Evolutionary conservation across 2,329 filamentous ascomycete genomes (phyloP).

Genomic region (Colletotrichum australisinense): DNA sequence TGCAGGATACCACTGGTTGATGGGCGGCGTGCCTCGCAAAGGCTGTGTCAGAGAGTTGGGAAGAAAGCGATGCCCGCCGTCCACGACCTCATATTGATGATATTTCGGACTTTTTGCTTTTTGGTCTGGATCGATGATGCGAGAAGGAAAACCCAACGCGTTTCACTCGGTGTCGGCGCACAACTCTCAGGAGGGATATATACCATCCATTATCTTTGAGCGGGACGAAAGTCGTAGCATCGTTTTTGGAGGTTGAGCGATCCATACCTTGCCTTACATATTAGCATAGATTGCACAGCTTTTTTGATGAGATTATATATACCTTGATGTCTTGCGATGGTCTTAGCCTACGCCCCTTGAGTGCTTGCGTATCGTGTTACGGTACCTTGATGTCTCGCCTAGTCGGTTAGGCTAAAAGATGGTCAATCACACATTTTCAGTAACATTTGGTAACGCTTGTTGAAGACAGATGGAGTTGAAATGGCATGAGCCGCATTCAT

Average conservation of each 20-base stretch:
- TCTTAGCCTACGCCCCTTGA: not conserved
- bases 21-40: slow-evolving; percentile 2
- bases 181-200: not conserved
- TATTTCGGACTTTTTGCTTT: slow-evolving; percentile 20
- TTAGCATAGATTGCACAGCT: not conserved
- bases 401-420: not conserved
- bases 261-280: not conserved
- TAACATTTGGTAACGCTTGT: not conserved
- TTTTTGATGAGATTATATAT: not conserved
- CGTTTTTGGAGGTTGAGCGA: not conserved
- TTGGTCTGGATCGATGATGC: slow-evolving; percentile 14
- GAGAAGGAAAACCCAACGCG: slow-evolving; percentile 12
- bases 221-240: not conserved
- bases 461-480: not conserved
- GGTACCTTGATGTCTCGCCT: not conserved
- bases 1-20: slow-evolving; percentile 20
- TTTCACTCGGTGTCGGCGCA: slow-evolving; percentile 15
- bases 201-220: not conserved
- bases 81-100: slow-evolving; percentile 11
- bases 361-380: too few species aligned
- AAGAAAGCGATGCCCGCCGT: not conserved
- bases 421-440: not conserved
- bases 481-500: too few species aligned
- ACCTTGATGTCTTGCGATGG: not conserved
- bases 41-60: not conserved